These are phyloP conservation scores for Neostapfia colusana DNA, from an alignment of 176 grass and related monocot genomes.

Conservation along the genomic window DNA sequence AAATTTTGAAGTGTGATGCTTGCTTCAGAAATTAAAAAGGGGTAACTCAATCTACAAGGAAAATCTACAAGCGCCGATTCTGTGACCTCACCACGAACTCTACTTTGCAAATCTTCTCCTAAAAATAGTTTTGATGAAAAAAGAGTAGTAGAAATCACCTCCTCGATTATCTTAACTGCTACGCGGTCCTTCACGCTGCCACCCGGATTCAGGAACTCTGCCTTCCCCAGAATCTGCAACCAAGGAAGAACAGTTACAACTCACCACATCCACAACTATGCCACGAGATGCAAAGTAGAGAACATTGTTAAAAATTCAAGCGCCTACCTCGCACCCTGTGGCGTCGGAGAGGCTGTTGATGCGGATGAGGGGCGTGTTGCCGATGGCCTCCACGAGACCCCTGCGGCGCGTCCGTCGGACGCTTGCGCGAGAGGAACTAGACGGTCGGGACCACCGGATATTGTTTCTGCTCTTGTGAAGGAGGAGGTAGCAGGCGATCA, in stretches of 20 bases:
- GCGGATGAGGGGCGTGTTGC: slow-evolving; percentile 83
- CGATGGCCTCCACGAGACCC: slow-evolving; percentile 73
- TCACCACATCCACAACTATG: slow-evolving; percentile 8
- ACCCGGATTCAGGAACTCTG: slow-evolving; percentile 96
- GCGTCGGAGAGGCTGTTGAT: slow-evolving; percentile 97
- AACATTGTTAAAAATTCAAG: background rate
- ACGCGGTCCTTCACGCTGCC: slow-evolving; percentile 92
- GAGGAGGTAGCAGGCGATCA: slow-evolving; percentile 58
- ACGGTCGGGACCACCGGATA: slow-evolving; percentile 8
- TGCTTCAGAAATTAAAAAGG: background rate
- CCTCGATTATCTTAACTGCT: slow-evolving; percentile 92
- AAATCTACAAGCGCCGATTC: background rate
- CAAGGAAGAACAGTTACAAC: slow-evolving; percentile 21
- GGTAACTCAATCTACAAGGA: background rate
- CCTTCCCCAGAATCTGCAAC: slow-evolving; percentile 92
- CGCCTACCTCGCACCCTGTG: slow-evolving; percentile 78
- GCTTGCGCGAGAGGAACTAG: slow-evolving; percentile 1
- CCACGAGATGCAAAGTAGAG: slow-evolving; percentile 1
- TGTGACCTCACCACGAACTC: background rate
- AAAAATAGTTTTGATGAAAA: background rate
- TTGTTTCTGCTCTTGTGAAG: slow-evolving; percentile 14
- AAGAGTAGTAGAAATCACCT: slow-evolving; percentile 46
- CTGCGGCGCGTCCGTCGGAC: slow-evolving; percentile 41
- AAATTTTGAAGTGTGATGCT: background rate
- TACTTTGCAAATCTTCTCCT: background rate